Evolutionary conservation across 352 stramenopile genomes (phyloP).

Genomic region (Aphanomyces euteiches): DNA sequence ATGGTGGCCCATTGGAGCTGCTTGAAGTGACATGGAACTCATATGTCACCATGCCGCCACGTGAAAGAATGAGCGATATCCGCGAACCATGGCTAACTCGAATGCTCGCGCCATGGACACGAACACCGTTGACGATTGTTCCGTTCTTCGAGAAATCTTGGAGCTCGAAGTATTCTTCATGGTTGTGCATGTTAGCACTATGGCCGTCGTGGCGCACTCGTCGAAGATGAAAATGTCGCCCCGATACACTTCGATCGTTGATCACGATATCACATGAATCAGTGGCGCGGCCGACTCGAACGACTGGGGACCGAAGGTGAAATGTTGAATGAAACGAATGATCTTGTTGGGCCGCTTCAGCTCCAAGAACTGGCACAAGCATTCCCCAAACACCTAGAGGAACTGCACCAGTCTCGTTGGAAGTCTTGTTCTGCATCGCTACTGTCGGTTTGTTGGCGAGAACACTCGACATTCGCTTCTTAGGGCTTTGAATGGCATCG

Average conservation of each 20-base stretch:
- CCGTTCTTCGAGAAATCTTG: constrained; percentile 89
- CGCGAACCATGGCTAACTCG: constrained; percentile 63
- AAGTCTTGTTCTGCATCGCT: neutral
- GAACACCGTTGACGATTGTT: constrained; percentile 85
- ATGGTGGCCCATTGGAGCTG: neutral
- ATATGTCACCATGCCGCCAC: constrained; percentile 78
- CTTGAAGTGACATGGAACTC: constrained; percentile 65
- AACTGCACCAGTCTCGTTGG: constrained; percentile 41
- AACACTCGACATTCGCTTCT: constrained; percentile 25
- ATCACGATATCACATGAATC: constrained; percentile 86
- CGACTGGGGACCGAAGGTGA: constrained; percentile 60
- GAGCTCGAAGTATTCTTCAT: constrained; percentile 70
- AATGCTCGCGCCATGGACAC: constrained; percentile 74
- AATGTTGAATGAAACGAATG: constrained; percentile 40
- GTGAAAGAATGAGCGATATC: constrained; percentile 82
- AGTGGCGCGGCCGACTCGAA: constrained; percentile 69
- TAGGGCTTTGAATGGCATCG: constrained; percentile 75
- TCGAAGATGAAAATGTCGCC: constrained; percentile 78
- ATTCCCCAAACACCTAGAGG: constrained; percentile 66
- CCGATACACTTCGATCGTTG: constrained; percentile 83
- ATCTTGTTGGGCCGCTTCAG: neutral
- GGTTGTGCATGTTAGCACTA: constrained; percentile 31
- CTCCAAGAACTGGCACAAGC: constrained; percentile 45
- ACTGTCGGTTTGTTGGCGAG: neutral
- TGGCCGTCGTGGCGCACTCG: constrained; percentile 43